phyloP scores from a whole-genome alignment of 768 basidiomycete species.

The Lyophyllum semitale region DNA sequence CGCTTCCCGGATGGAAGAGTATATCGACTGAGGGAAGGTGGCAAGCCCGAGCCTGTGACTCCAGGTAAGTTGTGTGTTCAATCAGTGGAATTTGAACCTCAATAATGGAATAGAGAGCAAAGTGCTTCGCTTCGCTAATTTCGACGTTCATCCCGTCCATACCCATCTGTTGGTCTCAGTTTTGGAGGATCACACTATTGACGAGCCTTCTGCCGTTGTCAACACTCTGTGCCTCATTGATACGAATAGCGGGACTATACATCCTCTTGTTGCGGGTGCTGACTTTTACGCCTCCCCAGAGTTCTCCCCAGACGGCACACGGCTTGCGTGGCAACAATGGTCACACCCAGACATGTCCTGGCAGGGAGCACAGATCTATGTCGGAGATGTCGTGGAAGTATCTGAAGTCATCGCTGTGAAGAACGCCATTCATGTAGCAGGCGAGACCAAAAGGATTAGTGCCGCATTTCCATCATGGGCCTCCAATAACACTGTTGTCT shows the following conservation, averaged over 20 bases:
- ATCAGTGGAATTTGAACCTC: conserved; percentile 9
- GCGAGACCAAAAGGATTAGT: conserved; percentile 47
- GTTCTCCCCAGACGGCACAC: conserved; percentile 24
- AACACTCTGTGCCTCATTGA: conserved; percentile 63
- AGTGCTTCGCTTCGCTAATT: conserved; percentile 63
- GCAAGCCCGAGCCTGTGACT: conserved; percentile 53
- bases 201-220: conserved; percentile 50
- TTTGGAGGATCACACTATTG: conserved; percentile 70
- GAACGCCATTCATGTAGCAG: conserved; percentile 49
- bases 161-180: conserved; percentile 61
- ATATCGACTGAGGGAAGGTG: conserved; percentile 36
- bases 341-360: conserved; percentile 29
- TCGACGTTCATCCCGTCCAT: conserved; percentile 56
- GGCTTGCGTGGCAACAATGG: conserved; percentile 28
- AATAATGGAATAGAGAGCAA: too few species aligned
- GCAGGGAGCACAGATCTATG: conserved; percentile 27
- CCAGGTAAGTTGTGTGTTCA: conserved; percentile 47
- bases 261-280: conserved; percentile 51
- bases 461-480: conserved; percentile 65
- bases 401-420: conserved; percentile 30
- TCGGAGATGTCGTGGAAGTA: conserved; percentile 44
- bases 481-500: conserved; percentile 55
- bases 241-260: conserved; percentile 41
- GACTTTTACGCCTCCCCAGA: conserved; percentile 70
- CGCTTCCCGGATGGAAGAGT: conserved; percentile 50